phyloP scores from a whole-genome alignment of 306 rosid species.

The Pterocarpus santalinus region DNA sequence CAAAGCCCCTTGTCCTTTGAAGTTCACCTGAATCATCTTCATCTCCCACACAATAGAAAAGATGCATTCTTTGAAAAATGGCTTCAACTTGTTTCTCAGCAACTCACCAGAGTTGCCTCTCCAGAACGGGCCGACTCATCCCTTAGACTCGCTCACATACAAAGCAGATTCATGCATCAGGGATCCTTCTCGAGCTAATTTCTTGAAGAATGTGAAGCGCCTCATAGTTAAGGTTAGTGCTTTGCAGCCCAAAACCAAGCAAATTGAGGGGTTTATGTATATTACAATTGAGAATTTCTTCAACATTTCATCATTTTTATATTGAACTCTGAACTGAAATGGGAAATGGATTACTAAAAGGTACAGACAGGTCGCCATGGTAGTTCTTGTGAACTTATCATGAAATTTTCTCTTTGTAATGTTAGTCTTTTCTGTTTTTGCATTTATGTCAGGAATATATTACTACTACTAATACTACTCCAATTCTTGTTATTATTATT shows the following conservation, averaged over 20 bases:
- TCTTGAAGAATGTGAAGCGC: slow-evolving; percentile 67
- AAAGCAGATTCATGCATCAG: slow-evolving; percentile 41
- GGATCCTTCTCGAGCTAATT: slow-evolving; percentile 67
- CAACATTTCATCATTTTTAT: neutral
- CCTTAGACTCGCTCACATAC: slow-evolving; percentile 20
- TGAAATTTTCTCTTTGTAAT: neutral
- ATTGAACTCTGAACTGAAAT: neutral
- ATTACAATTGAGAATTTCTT: neutral
- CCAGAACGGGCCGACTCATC: slow-evolving; percentile 33
- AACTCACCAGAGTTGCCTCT: neutral
- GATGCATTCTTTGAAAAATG: neutral
- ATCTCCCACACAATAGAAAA: neutral
- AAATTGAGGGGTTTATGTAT: neutral
- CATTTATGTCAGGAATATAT: too few relatives aligned
- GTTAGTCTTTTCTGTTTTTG: neutral
- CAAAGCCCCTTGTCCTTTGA: neutral
- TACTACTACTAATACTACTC: too few relatives aligned
- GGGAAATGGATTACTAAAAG: neutral
- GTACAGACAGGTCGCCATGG: neutral
- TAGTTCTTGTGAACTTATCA: neutral
- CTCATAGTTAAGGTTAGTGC: slow-evolving; percentile 63
- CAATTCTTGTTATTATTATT: too few relatives aligned
- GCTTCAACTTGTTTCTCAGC: neutral
- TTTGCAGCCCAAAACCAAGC: neutral
- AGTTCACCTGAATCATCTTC: neutral